A percentile compares a stretch with the other conserved stretches of the same genome.
Conservation (phyloP, 2,329 filamentous ascomycete genomes). For the Pseudogymnoascus verrucosus region DNA sequence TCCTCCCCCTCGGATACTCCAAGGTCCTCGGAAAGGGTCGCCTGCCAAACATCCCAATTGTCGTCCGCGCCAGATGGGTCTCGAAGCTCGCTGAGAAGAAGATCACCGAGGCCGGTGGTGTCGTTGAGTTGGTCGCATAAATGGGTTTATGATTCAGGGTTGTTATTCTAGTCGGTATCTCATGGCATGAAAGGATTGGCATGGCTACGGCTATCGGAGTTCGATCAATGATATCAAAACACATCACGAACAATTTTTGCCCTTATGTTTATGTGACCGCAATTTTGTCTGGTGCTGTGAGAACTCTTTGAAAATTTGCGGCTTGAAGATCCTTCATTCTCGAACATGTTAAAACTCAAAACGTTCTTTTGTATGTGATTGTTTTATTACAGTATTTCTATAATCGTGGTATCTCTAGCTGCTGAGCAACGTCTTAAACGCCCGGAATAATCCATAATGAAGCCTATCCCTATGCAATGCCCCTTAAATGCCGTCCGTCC, state of each 20-base stretch:
- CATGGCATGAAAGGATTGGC: constrained; percentile 16
- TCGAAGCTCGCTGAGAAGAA: constrained; percentile 96
- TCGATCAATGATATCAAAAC: constrained; percentile 9
- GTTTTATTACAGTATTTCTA: constrained; percentile 5
- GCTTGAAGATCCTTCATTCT: not conserved
- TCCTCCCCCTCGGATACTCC: constrained; percentile 93
- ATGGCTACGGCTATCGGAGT: constrained; percentile 14
- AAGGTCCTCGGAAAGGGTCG: constrained; percentile 99
- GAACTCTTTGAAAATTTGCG: not conserved
- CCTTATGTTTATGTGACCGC: not conserved
- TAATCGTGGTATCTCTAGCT: constrained; percentile 11
- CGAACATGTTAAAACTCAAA: not conserved
- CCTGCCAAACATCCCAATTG: constrained; percentile 83
- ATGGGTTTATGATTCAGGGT: constrained; percentile 11
- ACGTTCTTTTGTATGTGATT: not conserved
- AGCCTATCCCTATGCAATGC: constrained; percentile 2
- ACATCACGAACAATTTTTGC: constrained; percentile 5
- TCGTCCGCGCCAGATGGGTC: constrained; percentile 93
- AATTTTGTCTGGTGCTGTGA: not conserved
- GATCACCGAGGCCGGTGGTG: constrained; percentile 96
- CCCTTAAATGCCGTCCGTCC: constrained; percentile 10
- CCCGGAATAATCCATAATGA: not conserved
- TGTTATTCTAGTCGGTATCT: constrained; percentile 11
- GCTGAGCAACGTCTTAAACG: constrained; percentile 16
- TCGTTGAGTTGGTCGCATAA: constrained; percentile 92